These are phyloP conservation scores for Leishmania tarentolae DNA, from an alignment of 208 protist genomes.

Conservation along the genomic window DNA sequence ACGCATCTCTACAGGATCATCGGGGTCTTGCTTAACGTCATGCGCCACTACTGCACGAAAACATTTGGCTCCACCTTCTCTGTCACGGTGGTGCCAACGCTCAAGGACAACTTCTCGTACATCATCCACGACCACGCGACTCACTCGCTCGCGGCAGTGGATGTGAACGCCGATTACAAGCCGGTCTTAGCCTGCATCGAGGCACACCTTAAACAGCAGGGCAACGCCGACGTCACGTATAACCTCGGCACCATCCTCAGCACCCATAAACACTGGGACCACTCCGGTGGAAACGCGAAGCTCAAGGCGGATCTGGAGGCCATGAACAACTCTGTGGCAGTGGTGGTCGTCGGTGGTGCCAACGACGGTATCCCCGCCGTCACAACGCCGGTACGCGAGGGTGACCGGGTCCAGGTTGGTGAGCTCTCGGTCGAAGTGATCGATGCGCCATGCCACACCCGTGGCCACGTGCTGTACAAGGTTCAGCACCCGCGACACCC, in stretches of 20 bases:
- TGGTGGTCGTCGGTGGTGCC: conserved; percentile 75
- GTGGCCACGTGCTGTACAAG: conserved; percentile 82
- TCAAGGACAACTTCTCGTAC: conserved; percentile 94
- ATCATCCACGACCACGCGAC: conserved; percentile 79
- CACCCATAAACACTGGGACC: conserved; percentile 96
- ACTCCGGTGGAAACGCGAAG: conserved; percentile 86
- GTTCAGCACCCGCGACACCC: conserved; percentile 35
- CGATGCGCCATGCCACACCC: conserved; percentile 89
- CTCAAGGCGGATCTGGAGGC: conserved; percentile 39
- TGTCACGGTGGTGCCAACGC: conserved; percentile 79
- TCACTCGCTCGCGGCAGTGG: conserved; percentile 72
- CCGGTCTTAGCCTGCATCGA: conserved; percentile 62
- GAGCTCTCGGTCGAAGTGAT: conserved; percentile 67
- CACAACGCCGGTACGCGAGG: conserved; percentile 63
- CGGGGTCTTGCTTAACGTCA: background rate
- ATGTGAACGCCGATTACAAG: conserved; percentile 78
- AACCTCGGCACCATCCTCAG: conserved; percentile 70
- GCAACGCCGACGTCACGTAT: background rate
- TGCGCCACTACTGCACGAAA: conserved; percentile 45
- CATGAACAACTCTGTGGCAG: conserved; percentile 5
- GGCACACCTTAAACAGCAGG: conserved; percentile 22
- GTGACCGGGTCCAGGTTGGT: conserved; percentile 66
- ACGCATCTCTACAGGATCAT: background rate
- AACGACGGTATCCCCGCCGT: conserved; percentile 73
- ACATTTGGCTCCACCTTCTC: conserved; percentile 69